phyloP scores from a whole-genome alignment of 1,284 basidiomycete genomes.

The Trametes sp. region DNA sequence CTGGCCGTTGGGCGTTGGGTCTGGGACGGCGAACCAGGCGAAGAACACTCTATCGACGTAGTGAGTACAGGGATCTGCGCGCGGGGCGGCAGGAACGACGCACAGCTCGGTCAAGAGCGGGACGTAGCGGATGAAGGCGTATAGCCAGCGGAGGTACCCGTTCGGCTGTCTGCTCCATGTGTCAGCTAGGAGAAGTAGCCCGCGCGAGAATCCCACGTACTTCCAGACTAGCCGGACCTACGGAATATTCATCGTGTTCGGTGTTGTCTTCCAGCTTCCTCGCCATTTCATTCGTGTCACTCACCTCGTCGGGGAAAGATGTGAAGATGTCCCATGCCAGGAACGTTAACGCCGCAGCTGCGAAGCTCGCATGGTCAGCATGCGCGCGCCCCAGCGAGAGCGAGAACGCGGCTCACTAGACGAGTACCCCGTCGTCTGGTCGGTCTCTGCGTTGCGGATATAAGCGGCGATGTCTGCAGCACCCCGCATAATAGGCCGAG shows the following conservation, averaged over 20 bases:
- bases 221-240: slow-evolving; percentile 27
- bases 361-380: not conserved
- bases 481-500: not conserved
- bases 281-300: not conserved
- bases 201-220: not conserved
- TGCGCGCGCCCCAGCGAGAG: not conserved
- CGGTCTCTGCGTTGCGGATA: not conserved
- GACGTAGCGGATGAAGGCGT: slow-evolving; percentile 23
- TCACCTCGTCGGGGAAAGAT: slow-evolving; percentile 22
- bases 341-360: slow-evolving; percentile 23
- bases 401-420: not conserved
- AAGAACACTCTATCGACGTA: not conserved
- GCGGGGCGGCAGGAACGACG: not conserved
- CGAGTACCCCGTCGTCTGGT: not conserved
- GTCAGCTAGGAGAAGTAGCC: not conserved
- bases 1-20: not conserved
- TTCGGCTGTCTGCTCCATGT: slow-evolving; percentile 11
- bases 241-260: not conserved
- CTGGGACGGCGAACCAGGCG: not conserved
- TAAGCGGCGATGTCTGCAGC: not conserved
- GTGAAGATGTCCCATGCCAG: slow-evolving; percentile 19
- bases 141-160: slow-evolving; percentile 25
- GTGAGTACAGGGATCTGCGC: not conserved
- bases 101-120: slow-evolving; percentile 19
- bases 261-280: not conserved